phyloP scores from a whole-genome alignment of 768 basidiomycete species.

The Cystobasidium tubakii region DNA sequence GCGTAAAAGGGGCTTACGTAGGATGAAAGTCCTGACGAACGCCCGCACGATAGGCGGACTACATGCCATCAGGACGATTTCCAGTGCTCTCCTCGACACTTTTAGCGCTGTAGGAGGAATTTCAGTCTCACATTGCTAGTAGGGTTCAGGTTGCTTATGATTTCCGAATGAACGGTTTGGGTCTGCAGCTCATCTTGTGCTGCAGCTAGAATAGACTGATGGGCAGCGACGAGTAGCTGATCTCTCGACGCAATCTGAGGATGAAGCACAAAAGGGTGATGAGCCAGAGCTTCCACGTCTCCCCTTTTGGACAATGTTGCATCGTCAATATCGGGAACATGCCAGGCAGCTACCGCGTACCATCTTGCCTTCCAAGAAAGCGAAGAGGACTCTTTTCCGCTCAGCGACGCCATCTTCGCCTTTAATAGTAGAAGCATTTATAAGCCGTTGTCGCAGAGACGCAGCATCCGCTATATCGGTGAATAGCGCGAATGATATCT shows the following conservation, averaged over 20 bases:
- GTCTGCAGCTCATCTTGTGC: slow-evolving; percentile 62
- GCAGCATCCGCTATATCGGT: slow-evolving; percentile 56
- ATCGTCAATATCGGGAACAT: too few relatives aligned
- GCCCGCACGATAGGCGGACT: too few relatives aligned
- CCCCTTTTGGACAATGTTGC: neutral
- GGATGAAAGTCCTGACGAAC: too few relatives aligned
- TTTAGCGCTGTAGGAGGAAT: neutral
- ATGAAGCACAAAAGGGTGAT: neutral
- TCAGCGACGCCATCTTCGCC: slow-evolving; percentile 63
- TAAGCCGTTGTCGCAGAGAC: slow-evolving; percentile 61
- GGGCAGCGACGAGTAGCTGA: slow-evolving; percentile 76
- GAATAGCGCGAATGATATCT: slow-evolving; percentile 58
- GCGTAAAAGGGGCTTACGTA: too few relatives aligned
- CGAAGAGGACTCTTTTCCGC: slow-evolving; percentile 75
- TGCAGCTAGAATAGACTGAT: slow-evolving; percentile 70
- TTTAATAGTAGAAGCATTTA: slow-evolving; percentile 61
- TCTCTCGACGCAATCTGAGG: slow-evolving; percentile 69
- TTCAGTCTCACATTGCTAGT: slow-evolving; percentile 65
- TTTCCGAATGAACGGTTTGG: slow-evolving; percentile 82
- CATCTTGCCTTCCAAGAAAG: slow-evolving; percentile 70
- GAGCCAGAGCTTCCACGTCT: too few relatives aligned
- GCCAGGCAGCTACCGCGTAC: too few relatives aligned
- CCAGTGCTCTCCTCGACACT: neutral
- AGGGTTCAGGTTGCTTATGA: slow-evolving; percentile 79
- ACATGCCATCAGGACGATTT: too few relatives aligned